These are phyloP conservation scores for Acer negundo DNA, from an alignment of 345 rosid genomes.

Conservation along the genomic window DNA sequence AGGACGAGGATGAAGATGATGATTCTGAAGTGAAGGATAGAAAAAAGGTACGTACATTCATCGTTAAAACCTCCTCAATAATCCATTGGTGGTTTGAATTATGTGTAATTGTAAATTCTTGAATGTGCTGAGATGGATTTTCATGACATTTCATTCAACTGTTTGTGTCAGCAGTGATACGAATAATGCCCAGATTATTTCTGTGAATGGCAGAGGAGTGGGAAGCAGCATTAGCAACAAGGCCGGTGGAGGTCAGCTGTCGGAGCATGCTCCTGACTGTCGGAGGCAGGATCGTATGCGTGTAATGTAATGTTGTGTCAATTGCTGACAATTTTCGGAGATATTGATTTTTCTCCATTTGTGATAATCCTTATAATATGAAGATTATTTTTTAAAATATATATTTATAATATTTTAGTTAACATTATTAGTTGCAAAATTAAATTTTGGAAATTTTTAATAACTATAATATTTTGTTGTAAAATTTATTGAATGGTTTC, in stretches of 20 bases:
- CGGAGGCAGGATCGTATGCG: background rate
- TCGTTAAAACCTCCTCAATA: no score
- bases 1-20: conserved; percentile 53
- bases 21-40: conserved; percentile 44
- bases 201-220: conserved; percentile 6
- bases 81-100: no score
- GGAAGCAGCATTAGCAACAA: background rate
- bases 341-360: background rate
- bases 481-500: no score
- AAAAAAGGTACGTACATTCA: conserved; percentile 44
- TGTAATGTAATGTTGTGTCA: background rate
- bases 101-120: no score
- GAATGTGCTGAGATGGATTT: background rate
- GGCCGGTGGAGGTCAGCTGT: background rate
- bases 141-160: background rate
- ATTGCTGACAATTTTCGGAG: background rate
- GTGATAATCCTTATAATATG: background rate
- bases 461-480: no score
- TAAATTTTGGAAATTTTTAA: no score
- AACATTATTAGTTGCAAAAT: no score
- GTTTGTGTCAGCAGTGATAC: background rate
- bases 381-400: no score
- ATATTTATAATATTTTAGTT: no score
- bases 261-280: background rate
- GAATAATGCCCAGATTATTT: background rate